These are phyloP conservation scores for Wallacemonas rigidus DNA, from an alignment of 208 protist species.

Conservation along the genomic window DNA sequence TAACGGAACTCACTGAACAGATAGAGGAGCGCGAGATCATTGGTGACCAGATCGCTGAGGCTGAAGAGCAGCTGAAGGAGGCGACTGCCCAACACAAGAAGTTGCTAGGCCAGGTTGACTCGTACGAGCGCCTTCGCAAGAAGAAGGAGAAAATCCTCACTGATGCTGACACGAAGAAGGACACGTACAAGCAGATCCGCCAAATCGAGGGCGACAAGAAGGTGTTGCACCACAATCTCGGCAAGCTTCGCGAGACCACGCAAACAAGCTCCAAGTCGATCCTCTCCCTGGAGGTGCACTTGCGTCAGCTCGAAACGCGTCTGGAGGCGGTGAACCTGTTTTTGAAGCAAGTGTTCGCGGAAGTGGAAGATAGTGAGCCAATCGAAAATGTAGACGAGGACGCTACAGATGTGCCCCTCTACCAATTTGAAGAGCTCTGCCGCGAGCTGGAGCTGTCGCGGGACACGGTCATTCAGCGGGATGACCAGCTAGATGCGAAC, in stretches of 20 bases:
- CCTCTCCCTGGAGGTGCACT: constrained; percentile 69
- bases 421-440: constrained; percentile 71
- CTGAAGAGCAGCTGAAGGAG: constrained; percentile 50
- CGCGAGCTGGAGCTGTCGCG: constrained; percentile 61
- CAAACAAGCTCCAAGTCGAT: constrained; percentile 78
- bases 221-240: constrained; percentile 69
- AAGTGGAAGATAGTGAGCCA: constrained; percentile 56
- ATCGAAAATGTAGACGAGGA: constrained; percentile 63
- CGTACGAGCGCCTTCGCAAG: constrained; percentile 72
- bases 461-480: constrained; percentile 62
- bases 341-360: constrained; percentile 74
- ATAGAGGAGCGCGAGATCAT: constrained; percentile 43
- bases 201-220: constrained; percentile 77
- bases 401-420: constrained; percentile 62
- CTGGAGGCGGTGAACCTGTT: constrained; percentile 77
- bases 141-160: constrained; percentile 81
- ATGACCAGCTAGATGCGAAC: constrained; percentile 66
- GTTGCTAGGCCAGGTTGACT: constrained; percentile 59
- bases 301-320: constrained; percentile 73
- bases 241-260: constrained; percentile 70
- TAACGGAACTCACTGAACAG: constrained; percentile 45
- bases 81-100: constrained; percentile 37
- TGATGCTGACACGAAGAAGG: constrained; percentile 27
- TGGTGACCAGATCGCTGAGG: constrained; percentile 50
- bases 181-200: constrained; percentile 73